Percentiles rank a stretch among this genome's conserved stretches.
These are phyloP conservation scores for Solanum dulcamara DNA, from an alignment of 257 asterid species.

Conservation along the genomic window DNA sequence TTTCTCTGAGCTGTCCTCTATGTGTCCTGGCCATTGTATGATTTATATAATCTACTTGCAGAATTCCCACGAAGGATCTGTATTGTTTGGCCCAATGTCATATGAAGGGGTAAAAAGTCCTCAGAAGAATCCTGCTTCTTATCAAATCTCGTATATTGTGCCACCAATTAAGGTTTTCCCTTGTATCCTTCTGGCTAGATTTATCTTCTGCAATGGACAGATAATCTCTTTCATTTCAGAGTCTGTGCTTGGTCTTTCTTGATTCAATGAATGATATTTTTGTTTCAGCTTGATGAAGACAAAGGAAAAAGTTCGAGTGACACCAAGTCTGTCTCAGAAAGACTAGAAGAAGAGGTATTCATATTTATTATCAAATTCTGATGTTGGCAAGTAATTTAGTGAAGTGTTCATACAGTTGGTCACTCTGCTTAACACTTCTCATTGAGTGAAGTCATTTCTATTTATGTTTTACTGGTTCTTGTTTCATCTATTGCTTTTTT, in stretches of 20 bases:
- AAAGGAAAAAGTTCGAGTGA: conserved; percentile 49
- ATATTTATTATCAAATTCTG: neutral
- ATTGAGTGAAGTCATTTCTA: neutral
- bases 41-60: conserved; percentile 23
- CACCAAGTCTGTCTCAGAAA: conserved; percentile 58
- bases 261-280: conserved; percentile 5
- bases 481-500: neutral
- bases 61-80: conserved; percentile 74
- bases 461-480: neutral
- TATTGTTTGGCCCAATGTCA: conserved; percentile 69
- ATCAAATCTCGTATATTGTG: conserved; percentile 56
- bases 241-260: neutral
- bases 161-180: conserved; percentile 69
- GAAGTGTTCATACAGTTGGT: neutral
- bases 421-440: neutral
- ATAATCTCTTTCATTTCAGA: neutral
- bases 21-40: neutral
- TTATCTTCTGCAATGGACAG: neutral
- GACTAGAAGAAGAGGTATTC: conserved; percentile 75
- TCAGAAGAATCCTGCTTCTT: conserved; percentile 58
- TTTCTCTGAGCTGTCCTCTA: neutral
- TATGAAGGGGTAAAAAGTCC: conserved; percentile 55
- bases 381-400: neutral
- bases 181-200: conserved; percentile 11
- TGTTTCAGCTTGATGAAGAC: conserved; percentile 60